Conservation (phyloP, 257 asterid species). For the Capsicum pubescens region DNA sequence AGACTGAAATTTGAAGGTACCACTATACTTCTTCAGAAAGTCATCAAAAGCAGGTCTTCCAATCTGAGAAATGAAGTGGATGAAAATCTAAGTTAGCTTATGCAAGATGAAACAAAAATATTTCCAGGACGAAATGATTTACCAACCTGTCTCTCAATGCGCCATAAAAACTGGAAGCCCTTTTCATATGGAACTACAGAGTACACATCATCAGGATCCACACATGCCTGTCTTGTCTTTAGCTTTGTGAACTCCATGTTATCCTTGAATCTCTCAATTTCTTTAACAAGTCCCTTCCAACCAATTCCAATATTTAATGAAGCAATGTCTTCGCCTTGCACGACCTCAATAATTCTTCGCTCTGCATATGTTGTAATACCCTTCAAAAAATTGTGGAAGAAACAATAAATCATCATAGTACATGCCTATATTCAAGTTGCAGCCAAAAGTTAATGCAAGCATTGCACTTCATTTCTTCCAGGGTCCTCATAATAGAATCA, state of each 20-base stretch:
- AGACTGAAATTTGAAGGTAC: conserved; percentile 88
- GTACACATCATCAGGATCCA: conserved; percentile 86
- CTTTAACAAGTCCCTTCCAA: conserved; percentile 81
- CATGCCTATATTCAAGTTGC: not conserved
- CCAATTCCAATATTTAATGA: conserved; percentile 78
- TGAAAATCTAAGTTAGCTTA: not conserved
- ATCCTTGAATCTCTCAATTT: conserved; percentile 82
- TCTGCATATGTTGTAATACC: conserved; percentile 97
- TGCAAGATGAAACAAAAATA: not conserved
- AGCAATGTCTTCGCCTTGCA: conserved; percentile 86
- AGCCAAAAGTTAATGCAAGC: too few species aligned
- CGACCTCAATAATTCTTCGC: conserved; percentile 88
- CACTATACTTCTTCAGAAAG: conserved; percentile 75
- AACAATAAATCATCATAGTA: not conserved
- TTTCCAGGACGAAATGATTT: not conserved
- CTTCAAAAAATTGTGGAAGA: conserved; percentile 45
- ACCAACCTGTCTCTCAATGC: conserved; percentile 89
- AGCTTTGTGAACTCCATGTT: conserved; percentile 88
- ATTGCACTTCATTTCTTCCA: too few species aligned
- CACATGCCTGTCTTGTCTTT: conserved; percentile 81
- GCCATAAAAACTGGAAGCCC: conserved; percentile 94
- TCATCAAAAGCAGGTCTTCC: conserved; percentile 96
- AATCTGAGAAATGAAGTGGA: conserved; percentile 48
- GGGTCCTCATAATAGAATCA: too few species aligned
- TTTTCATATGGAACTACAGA: conserved; percentile 88